Evolutionary conservation across 2,329 filamentous ascomycete species (phyloP).

Genomic region (Aspergillus spinulosporus): DNA sequence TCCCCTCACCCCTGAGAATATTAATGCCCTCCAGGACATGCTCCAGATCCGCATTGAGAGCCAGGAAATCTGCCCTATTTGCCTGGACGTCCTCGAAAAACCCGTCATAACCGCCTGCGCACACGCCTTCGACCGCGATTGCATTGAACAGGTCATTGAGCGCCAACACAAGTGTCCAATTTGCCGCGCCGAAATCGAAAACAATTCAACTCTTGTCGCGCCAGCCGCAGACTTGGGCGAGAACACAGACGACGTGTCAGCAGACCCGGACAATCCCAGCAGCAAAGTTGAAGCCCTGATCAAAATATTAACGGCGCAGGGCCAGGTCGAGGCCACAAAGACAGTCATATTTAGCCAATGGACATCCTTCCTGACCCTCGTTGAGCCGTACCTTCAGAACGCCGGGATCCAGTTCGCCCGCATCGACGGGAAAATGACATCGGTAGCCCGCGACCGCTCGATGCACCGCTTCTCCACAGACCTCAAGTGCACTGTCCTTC

Average conservation of each 20-base stretch:
- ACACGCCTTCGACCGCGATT: conserved; percentile 73
- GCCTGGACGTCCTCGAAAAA: conserved; percentile 68
- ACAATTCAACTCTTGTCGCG: conserved; percentile 63
- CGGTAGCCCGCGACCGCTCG: conserved; percentile 68
- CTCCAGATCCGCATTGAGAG: conserved; percentile 75
- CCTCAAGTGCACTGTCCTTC: conserved; percentile 68
- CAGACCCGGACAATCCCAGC: conserved; percentile 67
- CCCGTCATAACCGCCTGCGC: conserved; percentile 85
- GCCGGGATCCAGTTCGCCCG: conserved; percentile 65
- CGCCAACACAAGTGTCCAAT: conserved; percentile 80
- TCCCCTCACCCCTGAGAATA: conserved; percentile 70
- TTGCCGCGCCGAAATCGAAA: conserved; percentile 69
- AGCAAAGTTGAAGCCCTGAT: conserved; percentile 81
- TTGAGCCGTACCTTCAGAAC: conserved; percentile 66
- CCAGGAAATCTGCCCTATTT: conserved; percentile 81
- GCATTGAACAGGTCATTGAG: conserved; percentile 73
- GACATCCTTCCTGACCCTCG: conserved; percentile 73
- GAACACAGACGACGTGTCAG: conserved; percentile 49
- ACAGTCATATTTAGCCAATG: conserved; percentile 82
- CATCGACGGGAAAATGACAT: conserved; percentile 78
- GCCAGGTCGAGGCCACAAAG: conserved; percentile 66
- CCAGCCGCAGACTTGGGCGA: conserved; percentile 61
- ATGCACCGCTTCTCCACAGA: conserved; percentile 68
- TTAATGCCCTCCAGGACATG: conserved; percentile 69
- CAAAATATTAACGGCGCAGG: conserved; percentile 70